Percentiles rank a stretch among this genome's conserved stretches.
phyloP scores from a whole-genome alignment of 768 basidiomycete genomes.

The Leccinellum luteum region DNA sequence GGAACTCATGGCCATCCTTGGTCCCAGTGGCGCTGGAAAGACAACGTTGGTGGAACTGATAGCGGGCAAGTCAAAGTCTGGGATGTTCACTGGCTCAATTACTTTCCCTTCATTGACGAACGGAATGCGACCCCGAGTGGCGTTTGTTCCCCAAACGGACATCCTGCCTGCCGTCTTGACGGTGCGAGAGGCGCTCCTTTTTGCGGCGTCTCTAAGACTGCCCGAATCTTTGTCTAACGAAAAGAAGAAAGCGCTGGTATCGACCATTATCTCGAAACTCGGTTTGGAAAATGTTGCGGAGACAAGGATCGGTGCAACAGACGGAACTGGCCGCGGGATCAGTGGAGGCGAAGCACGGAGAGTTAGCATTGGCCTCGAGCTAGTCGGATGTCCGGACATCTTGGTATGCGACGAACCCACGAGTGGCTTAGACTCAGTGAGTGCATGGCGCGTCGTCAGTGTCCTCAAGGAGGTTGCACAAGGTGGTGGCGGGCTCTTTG shows the following conservation, averaged over 20 bases:
- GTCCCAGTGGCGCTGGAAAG: conserved; percentile 92
- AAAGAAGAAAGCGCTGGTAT: conserved; percentile 67
- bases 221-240: conserved; percentile 64
- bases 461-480: conserved; percentile 76
- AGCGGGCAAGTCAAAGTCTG: conserved; percentile 78
- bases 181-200: conserved; percentile 76
- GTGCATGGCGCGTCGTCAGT: conserved; percentile 75
- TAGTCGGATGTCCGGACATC: conserved; percentile 82
- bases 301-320: conserved; percentile 62
- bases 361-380: conserved; percentile 87
- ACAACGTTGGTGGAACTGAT: conserved; percentile 90
- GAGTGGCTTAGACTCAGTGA: conserved; percentile 81
- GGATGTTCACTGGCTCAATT: conserved; percentile 63
- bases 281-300: conserved; percentile 71
- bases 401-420: conserved; percentile 88
- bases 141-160: conserved; percentile 88
- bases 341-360: conserved; percentile 91
- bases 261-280: conserved; percentile 70
- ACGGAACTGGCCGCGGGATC: conserved; percentile 75
- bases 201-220: conserved; percentile 82
- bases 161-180: conserved; percentile 78
- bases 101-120: conserved; percentile 43
- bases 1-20: conserved; percentile 87
- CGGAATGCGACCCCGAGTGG: conserved; percentile 52
- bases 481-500: conserved; percentile 27